phyloP scores from a whole-genome alignment of 441 rosid species.

The Adansonia grandidieri region DNA sequence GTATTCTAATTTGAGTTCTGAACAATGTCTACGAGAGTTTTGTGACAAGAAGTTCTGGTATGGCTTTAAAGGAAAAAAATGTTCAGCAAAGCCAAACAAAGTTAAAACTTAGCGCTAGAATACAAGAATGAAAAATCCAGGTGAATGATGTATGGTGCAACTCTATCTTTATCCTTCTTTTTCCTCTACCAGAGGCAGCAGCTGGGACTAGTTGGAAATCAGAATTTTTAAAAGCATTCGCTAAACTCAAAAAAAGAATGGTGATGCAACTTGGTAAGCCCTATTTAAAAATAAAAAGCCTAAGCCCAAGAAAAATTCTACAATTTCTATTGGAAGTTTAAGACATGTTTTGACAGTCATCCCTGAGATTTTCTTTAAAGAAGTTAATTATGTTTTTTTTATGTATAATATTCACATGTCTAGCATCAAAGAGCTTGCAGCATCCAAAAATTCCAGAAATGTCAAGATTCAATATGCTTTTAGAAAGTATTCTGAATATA shows the following conservation, averaged over 20 bases:
- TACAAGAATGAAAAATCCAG: neutral
- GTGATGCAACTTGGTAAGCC: neutral
- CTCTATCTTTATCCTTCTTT: neutral
- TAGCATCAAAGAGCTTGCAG: too few relatives aligned
- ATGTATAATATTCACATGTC: neutral
- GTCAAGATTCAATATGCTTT: slow-evolving; percentile 9
- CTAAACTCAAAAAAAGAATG: neutral
- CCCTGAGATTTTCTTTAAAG: neutral
- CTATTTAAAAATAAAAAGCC: neutral
- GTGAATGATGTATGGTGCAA: neutral
- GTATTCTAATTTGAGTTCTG: neutral
- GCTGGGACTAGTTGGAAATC: neutral
- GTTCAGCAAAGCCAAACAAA: neutral
- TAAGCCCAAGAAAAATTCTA: neutral
- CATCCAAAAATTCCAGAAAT: neutral
- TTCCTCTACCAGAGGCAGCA: neutral
- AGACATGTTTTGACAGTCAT: neutral
- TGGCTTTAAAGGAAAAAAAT: neutral
- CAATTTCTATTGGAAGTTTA: neutral
- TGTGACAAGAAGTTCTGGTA: neutral
- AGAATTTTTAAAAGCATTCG: neutral
- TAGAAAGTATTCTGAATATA: neutral
- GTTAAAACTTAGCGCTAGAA: neutral
- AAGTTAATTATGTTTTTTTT: neutral
- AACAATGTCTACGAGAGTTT: neutral